phyloP scores from a whole-genome alignment of 352 stramenopile genomes.

The Globisporangium splendens region DNA sequence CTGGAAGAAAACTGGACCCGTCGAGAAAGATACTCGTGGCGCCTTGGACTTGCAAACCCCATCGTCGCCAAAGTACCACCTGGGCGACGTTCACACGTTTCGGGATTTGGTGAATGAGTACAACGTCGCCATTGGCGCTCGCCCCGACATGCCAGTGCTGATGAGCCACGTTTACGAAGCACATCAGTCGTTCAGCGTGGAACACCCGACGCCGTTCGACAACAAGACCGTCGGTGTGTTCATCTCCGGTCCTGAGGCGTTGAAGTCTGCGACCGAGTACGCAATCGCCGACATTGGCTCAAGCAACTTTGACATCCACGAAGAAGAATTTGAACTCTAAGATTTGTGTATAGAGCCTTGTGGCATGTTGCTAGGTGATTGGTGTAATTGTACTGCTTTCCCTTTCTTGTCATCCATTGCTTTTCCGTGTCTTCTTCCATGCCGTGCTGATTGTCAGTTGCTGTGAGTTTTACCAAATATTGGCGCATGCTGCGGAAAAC shows the following conservation, averaged over 20 bases:
- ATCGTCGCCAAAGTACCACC: neutral
- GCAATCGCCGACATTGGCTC: slow-evolving; percentile 14
- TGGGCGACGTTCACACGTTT: slow-evolving; percentile 12
- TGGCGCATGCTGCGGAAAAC: too few species aligned
- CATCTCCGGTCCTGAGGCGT: slow-evolving; percentile 15
- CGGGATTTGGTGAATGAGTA: slow-evolving; percentile 28
- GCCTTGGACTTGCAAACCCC: neutral
- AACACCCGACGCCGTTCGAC: neutral
- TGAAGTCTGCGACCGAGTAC: slow-evolving; percentile 12
- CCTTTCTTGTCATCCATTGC: too few species aligned
- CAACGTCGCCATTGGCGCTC: slow-evolving; percentile 21
- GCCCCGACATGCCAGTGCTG: slow-evolving; percentile 27
- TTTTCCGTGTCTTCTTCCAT: too few species aligned
- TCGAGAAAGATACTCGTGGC: neutral
- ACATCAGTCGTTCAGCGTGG: slow-evolving; percentile 11
- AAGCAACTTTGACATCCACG: slow-evolving; percentile 18
- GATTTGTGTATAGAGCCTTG: too few species aligned
- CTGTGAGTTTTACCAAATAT: too few species aligned
- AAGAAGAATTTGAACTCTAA: slow-evolving; percentile 16
- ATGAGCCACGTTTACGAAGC: slow-evolving; percentile 21
- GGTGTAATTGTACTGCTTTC: too few species aligned
- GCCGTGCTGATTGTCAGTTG: too few species aligned
- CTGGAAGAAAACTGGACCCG: neutral
- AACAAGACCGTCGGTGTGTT: slow-evolving; percentile 15
- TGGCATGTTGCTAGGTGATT: too few species aligned